phyloP scores from a whole-genome alignment of 371 early-diverging fungal species.

The Blakeslea trispora region DNA sequence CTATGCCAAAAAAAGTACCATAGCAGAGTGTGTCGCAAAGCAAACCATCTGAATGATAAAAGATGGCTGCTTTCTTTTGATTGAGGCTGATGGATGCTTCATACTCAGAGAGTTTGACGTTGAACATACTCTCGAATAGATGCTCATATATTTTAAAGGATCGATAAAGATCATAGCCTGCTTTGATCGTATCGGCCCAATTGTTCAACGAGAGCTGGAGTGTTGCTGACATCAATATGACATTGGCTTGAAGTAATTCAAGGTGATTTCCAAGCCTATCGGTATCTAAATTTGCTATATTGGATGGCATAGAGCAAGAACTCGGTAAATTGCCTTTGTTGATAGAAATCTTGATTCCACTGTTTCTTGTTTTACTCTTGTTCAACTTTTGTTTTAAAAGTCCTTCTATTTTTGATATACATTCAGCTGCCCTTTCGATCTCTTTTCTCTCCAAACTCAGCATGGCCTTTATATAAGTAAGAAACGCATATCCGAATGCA shows the following conservation, averaged over 20 bases:
- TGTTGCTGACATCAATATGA: constrained; percentile 34
- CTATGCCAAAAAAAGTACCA: constrained; percentile 38
- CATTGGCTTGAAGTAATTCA: constrained; percentile 28
- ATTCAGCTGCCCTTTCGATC: constrained; percentile 14
- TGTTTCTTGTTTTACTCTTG: background rate
- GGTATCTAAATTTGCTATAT: background rate
- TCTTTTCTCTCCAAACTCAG: constrained; percentile 13
- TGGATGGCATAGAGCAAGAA: constrained; percentile 2
- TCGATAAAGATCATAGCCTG: constrained; percentile 35
- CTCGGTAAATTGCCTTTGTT: background rate
- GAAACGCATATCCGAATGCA: constrained; percentile 32
- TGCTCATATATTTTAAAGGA: constrained; percentile 34
- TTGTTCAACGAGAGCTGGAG: constrained; percentile 31
- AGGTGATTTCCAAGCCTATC: constrained; percentile 14
- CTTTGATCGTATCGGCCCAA: constrained; percentile 37
- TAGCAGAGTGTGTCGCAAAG: constrained; percentile 14
- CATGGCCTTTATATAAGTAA: constrained; percentile 34
- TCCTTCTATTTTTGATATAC: constrained; percentile 3
- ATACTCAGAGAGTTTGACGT: constrained; percentile 2
- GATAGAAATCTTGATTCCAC: background rate
- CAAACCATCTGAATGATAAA: background rate
- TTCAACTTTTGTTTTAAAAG: constrained; percentile 3
- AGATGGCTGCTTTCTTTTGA: background rate
- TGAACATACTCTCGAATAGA: constrained; percentile 21
- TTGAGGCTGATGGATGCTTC: background rate